phyloP scores from a whole-genome alignment of 73 alveolate species.

The Blepharisma stoltei region DNA sequence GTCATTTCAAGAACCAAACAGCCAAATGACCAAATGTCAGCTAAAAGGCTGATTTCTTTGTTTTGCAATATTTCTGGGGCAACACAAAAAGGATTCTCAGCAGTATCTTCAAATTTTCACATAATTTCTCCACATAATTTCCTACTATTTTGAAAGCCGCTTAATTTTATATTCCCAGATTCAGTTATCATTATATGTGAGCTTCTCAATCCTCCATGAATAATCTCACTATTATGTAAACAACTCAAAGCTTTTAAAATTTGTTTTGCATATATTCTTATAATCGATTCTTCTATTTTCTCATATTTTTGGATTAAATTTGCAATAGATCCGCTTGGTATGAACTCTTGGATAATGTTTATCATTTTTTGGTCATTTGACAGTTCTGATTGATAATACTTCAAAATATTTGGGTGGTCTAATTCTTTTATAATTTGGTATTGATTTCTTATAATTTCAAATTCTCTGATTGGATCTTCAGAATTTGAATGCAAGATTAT shows the following conservation, averaged over 20 bases:
- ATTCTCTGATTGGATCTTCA: neutral
- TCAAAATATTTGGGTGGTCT: constrained; percentile 36
- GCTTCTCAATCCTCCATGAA: constrained; percentile 80
- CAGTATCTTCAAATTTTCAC: neutral
- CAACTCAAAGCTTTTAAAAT: constrained; percentile 64
- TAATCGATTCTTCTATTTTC: constrained; percentile 38
- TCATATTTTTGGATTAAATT: constrained; percentile 35
- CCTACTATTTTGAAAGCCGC: constrained; percentile 73
- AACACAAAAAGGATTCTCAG: constrained; percentile 57
- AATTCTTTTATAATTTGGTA: constrained; percentile 18
- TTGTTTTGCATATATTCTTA: constrained; percentile 44
- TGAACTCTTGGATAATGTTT: constrained; percentile 40
- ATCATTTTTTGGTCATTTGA: constrained; percentile 28
- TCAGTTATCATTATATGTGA: constrained; percentile 63
- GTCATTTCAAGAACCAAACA: constrained; percentile 57
- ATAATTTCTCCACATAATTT: constrained; percentile 19
- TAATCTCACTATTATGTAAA: constrained; percentile 63
- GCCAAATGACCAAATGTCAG: constrained; percentile 61
- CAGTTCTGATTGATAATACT: constrained; percentile 35
- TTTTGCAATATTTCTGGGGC: constrained; percentile 55
- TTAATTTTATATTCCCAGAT: constrained; percentile 40
- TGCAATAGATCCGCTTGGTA: constrained; percentile 39
- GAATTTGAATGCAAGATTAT: neutral
- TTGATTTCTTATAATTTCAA: constrained; percentile 30
- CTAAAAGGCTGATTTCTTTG: constrained; percentile 32